Evolutionary conservation across 2,329 filamentous ascomycete species (phyloP).

Genomic region (Monosporascus sp.): DNA sequence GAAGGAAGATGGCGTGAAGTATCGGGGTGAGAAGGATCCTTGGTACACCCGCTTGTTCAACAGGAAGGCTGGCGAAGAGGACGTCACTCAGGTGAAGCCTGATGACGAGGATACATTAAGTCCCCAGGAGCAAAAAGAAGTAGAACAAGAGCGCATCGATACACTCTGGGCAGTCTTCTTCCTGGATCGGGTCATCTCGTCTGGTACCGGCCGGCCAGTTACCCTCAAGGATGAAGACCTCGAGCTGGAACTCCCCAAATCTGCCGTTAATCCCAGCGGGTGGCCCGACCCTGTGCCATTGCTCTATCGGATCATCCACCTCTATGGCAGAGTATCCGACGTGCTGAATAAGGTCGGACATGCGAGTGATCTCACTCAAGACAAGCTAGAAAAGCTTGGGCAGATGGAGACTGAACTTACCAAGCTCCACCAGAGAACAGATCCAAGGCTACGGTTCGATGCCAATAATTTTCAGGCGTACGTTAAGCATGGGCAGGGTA

Average conservation of each 20-base stretch:
- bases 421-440: slow-evolving; percentile 64
- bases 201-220: slow-evolving; percentile 77
- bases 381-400: slow-evolving; percentile 65
- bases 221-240: slow-evolving; percentile 82
- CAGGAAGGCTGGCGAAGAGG: slow-evolving; percentile 25
- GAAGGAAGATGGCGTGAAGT: slow-evolving; percentile 68
- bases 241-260: slow-evolving; percentile 64
- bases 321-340: slow-evolving; percentile 81
- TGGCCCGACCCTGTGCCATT: slow-evolving; percentile 77
- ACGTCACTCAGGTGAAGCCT: slow-evolving; percentile 27
- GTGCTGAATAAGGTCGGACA: slow-evolving; percentile 76
- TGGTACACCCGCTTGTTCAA: slow-evolving; percentile 42
- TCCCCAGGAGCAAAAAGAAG: slow-evolving; percentile 52
- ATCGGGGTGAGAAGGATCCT: slow-evolving; percentile 48
- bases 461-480: slow-evolving; percentile 82
- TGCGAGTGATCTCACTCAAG: slow-evolving; percentile 66
- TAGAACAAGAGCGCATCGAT: slow-evolving; percentile 77
- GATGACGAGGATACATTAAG: slow-evolving; percentile 37
- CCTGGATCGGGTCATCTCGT: slow-evolving; percentile 80
- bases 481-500: slow-evolving; percentile 72
- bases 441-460: slow-evolving; percentile 73
- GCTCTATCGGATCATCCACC: slow-evolving; percentile 75
- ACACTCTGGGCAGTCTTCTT: slow-evolving; percentile 91
- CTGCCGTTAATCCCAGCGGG: slow-evolving; percentile 45
- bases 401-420: slow-evolving; percentile 80